phyloP scores from a whole-genome alignment of 1,139 yeast species.

The Arxiozyma heterogenica region DNA sequence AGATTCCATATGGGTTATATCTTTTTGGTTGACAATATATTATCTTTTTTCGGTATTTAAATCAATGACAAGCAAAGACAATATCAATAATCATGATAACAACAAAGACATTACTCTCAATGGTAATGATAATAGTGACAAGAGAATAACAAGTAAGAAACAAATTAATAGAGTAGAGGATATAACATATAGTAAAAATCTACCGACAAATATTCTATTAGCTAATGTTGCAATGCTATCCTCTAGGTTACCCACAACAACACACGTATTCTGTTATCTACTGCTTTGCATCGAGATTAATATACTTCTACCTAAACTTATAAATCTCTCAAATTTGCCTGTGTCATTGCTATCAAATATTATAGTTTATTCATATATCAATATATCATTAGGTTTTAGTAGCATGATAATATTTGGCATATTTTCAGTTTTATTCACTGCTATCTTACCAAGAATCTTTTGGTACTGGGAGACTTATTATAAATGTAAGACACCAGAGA shows the following conservation, averaged over 20 bases:
- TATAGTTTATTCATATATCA: constrained; percentile 22
- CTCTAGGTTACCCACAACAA: constrained; percentile 64
- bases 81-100: constrained; percentile 1
- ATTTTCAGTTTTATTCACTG: constrained; percentile 15
- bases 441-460: constrained; percentile 24
- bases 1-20: constrained; percentile 91
- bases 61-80: constrained; percentile 13
- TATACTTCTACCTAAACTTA: constrained; percentile 24
- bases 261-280: constrained; percentile 68
- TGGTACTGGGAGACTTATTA: constrained; percentile 27
- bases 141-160: neutral
- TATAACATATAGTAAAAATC: constrained; percentile 36
- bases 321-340: constrained; percentile 11
- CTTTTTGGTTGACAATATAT: constrained; percentile 64
- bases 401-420: constrained; percentile 16
- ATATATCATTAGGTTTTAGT: constrained; percentile 17
- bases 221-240: constrained; percentile 87
- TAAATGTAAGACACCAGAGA: constrained; percentile 21
- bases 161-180: constrained; percentile 2
- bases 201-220: constrained; percentile 74
- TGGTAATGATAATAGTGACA: neutral
- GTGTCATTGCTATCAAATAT: constrained; percentile 15
- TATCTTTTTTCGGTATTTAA: constrained; percentile 38
- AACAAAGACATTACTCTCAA: neutral
- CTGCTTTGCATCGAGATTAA: constrained; percentile 27